A percentile compares a stretch with the other conserved stretches of the same genome.
Conservation (phyloP, 352 stramenopile genomes). For the Aphanomyces stellatus region DNA sequence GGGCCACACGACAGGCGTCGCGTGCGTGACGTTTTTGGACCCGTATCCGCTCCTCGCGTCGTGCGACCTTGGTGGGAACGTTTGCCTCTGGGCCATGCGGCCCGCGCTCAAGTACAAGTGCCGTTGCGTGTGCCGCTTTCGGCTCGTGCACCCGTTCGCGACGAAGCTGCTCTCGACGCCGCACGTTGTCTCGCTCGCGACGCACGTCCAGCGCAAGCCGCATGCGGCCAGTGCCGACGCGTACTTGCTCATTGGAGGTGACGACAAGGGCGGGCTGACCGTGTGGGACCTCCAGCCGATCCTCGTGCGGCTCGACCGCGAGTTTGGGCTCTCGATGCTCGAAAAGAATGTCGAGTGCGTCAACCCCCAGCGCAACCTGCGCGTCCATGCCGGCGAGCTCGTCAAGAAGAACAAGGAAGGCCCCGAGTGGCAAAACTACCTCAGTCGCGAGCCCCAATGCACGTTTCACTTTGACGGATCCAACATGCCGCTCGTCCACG, state of each 20-base stretch:
- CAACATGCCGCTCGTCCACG: constrained; percentile 39
- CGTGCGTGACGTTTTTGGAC: constrained; percentile 61
- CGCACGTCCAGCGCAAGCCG: constrained; percentile 2
- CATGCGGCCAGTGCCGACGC: constrained; percentile 22
- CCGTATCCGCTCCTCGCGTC: constrained; percentile 59
- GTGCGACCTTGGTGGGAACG: constrained; percentile 56
- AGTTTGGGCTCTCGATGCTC: constrained; percentile 35
- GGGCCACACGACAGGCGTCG: constrained; percentile 56
- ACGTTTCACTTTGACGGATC: constrained; percentile 56
- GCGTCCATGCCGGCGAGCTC: constrained; percentile 55
- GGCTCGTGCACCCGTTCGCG: constrained; percentile 34
- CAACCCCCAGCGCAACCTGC: constrained; percentile 65
- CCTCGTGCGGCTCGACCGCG: constrained; percentile 41
- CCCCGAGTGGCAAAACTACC: constrained; percentile 50
- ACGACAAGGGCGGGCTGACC: constrained; percentile 67
- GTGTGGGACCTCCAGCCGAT: constrained; percentile 67
- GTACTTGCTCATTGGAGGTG: constrained; percentile 53
- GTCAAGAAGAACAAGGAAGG: constrained; percentile 59
- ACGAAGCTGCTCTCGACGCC: constrained; percentile 2
- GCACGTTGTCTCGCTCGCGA: not conserved
- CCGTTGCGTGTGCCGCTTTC: constrained; percentile 69
- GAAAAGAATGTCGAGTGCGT: constrained; percentile 52
- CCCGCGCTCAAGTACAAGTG: constrained; percentile 50
- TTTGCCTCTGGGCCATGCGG: constrained; percentile 72
- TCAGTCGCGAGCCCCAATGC: constrained; percentile 33